Percentiles rank a stretch among this genome's conserved stretches.
Conservation (phyloP, 305 asterid genomes). For the Rubia balearica region DNA sequence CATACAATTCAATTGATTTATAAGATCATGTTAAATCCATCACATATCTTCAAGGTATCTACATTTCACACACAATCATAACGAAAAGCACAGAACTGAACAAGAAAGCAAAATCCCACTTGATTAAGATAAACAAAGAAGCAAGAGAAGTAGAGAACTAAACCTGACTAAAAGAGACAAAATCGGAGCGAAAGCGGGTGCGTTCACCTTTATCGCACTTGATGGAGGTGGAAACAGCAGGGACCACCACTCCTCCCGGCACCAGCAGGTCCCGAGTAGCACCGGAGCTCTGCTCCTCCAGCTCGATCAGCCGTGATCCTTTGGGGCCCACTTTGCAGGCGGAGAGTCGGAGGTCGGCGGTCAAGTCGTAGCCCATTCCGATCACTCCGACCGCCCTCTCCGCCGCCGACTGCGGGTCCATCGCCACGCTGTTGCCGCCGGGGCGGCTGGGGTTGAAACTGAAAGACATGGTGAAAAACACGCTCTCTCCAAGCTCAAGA, state of each 20-base stretch:
- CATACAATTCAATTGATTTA: too few relatives aligned
- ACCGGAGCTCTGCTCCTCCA: conserved; percentile 39
- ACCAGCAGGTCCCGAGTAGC: conserved; percentile 44
- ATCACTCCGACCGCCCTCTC: conserved; percentile 77
- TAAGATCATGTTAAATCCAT: too few relatives aligned
- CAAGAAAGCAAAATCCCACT: not conserved
- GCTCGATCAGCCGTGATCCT: conserved; percentile 55
- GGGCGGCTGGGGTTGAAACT: conserved; percentile 27
- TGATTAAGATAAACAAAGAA: not conserved
- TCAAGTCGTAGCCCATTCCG: conserved; percentile 78
- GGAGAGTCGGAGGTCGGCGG: conserved; percentile 59
- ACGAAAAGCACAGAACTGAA: not conserved
- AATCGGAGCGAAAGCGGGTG: conserved; percentile 83
- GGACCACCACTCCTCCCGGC: conserved; percentile 70
- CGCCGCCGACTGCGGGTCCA: conserved; percentile 78
- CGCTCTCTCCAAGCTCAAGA: not conserved
- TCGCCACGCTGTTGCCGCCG: conserved; percentile 21
- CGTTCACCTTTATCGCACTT: conserved; percentile 98
- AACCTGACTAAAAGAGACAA: conserved; percentile 77
- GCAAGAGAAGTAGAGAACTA: not conserved
- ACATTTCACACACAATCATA: not conserved
- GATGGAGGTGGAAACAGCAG: conserved; percentile 50
- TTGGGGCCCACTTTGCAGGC: conserved; percentile 67
- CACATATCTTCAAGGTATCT: not conserved
- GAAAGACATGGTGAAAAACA: conserved; percentile 35